A percentile compares a stretch with the other conserved stretches of the same genome.
These are phyloP conservation scores for Paxillus ammoniavirescens DNA, from an alignment of 768 basidiomycete species.

Conservation along the genomic window DNA sequence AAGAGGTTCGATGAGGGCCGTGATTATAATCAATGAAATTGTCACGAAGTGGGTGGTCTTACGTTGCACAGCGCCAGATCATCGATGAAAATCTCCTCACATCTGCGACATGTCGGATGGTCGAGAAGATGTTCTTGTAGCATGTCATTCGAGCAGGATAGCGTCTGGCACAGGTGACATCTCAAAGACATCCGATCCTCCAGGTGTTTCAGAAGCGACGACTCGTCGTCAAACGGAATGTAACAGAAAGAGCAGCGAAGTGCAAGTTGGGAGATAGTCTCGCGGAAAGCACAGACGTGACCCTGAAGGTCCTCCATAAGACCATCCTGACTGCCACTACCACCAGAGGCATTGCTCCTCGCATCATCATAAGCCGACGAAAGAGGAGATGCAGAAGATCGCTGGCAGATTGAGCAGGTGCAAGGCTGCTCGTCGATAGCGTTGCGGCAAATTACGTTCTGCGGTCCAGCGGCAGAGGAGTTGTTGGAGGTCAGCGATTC, in stretches of 20 bases:
- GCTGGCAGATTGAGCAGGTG: conserved; percentile 9
- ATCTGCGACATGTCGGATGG: conserved; percentile 25
- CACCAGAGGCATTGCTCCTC: neutral
- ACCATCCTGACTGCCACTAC: neutral
- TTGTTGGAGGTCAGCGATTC: neutral
- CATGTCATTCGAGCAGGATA: conserved; percentile 23
- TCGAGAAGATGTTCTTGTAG: conserved; percentile 24
- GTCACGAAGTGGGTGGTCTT: neutral
- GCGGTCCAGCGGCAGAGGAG: neutral
- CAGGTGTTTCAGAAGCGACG: conserved; percentile 17
- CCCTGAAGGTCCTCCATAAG: neutral
- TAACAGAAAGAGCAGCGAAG: conserved; percentile 24
- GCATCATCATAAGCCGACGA: neutral
- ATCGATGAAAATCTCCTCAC: conserved; percentile 17
- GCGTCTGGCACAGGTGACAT: conserved; percentile 19
- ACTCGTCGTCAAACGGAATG: conserved; percentile 19
- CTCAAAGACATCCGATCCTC: conserved; percentile 6
- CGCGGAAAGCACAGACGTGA: conserved; percentile 16
- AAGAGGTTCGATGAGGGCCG: neutral
- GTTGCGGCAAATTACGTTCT: neutral
- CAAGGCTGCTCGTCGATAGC: neutral
- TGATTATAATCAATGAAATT: neutral
- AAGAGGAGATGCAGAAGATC: neutral
- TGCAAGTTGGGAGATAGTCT: neutral
- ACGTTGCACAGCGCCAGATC: conserved; percentile 20